Evolutionary conservation across 2,329 filamentous ascomycete genomes (phyloP).

Genomic region (Fusarium heterosporum): DNA sequence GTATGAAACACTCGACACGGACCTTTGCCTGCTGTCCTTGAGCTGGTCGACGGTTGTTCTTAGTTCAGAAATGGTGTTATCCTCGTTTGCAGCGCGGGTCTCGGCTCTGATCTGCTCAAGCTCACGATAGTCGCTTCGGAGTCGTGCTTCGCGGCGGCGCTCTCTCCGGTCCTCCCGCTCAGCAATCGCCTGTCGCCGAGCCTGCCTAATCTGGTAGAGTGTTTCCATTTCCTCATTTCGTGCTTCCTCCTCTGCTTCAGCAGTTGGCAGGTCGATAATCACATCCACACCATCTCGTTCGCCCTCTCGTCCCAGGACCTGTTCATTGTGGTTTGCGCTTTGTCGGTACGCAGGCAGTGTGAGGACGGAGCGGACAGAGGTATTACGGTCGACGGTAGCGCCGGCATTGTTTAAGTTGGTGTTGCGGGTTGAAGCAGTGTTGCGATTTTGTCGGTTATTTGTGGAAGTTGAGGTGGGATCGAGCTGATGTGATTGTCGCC

Average conservation of each 20-base stretch:
- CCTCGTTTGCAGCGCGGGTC: conserved; percentile 59
- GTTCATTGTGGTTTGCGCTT: conserved; percentile 79
- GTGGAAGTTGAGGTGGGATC: conserved; percentile 36
- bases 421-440: conserved; percentile 20
- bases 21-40: conserved; percentile 70
- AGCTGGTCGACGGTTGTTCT: conserved; percentile 67
- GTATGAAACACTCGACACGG: conserved; percentile 81
- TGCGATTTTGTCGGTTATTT: conserved; percentile 26
- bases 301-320: conserved; percentile 87
- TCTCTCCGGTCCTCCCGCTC: conserved; percentile 82
- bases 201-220: conserved; percentile 87
- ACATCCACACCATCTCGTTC: conserved; percentile 92
- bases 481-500: conserved; percentile 45
- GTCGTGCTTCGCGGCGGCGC: conserved; percentile 77
- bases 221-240: conserved; percentile 94
- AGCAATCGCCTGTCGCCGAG: conserved; percentile 78
- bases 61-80: conserved; percentile 67
- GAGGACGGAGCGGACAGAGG: conserved; percentile 92
- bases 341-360: conserved; percentile 88
- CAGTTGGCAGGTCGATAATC: conserved; percentile 85
- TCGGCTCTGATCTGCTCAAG: conserved; percentile 74
- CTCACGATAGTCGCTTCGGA: conserved; percentile 74
- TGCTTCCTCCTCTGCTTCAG: conserved; percentile 80
- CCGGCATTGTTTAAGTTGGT: conserved; percentile 41
- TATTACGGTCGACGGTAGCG: conserved; percentile 77